Percentiles rank a stretch among this genome's conserved stretches.
These are phyloP conservation scores for Fusarium burgessii DNA, from an alignment of 2,329 filamentous ascomycete species.

Conservation along the genomic window DNA sequence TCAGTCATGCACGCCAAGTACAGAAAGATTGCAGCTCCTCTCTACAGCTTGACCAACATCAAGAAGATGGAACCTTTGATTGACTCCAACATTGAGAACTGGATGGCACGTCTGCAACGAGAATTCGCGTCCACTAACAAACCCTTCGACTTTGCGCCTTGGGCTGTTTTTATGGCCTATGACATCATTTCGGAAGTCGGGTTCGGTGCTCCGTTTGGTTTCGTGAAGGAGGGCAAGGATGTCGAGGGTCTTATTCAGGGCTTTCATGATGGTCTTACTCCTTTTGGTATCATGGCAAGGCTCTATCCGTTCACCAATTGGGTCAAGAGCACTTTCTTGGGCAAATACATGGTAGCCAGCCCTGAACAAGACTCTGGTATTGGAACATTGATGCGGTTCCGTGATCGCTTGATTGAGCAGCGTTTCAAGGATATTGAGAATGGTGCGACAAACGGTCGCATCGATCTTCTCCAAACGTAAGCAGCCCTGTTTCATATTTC, in stretches of 20 bases:
- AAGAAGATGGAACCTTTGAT: slow-evolving; percentile 70
- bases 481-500: accelerated
- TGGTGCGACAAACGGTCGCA: slow-evolving; percentile 55
- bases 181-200: slow-evolving; percentile 66
- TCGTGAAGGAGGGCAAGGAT: slow-evolving; percentile 60
- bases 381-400: slow-evolving; percentile 68
- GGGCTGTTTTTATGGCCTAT: slow-evolving; percentile 48
- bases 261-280: slow-evolving; percentile 33
- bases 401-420: slow-evolving; percentile 64
- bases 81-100: slow-evolving; percentile 62
- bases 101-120: slow-evolving; percentile 60
- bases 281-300: slow-evolving; percentile 59
- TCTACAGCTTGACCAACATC: slow-evolving; percentile 68
- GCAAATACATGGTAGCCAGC: slow-evolving; percentile 38
- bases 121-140: slow-evolving; percentile 59
- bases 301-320: slow-evolving; percentile 34
- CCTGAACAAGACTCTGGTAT: slow-evolving; percentile 66
- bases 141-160: slow-evolving; percentile 64
- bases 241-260: slow-evolving; percentile 55
- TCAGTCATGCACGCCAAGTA: slow-evolving; percentile 62
- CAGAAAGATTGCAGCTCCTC: slow-evolving; percentile 65
- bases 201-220: slow-evolving; percentile 54
- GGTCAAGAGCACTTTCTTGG: slow-evolving; percentile 35
- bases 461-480: slow-evolving; percentile 65
- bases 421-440: slow-evolving; percentile 60